Evolutionary conservation across 2,329 filamentous ascomycete genomes (phyloP).

Genomic region (Geosmithia morbida): DNA sequence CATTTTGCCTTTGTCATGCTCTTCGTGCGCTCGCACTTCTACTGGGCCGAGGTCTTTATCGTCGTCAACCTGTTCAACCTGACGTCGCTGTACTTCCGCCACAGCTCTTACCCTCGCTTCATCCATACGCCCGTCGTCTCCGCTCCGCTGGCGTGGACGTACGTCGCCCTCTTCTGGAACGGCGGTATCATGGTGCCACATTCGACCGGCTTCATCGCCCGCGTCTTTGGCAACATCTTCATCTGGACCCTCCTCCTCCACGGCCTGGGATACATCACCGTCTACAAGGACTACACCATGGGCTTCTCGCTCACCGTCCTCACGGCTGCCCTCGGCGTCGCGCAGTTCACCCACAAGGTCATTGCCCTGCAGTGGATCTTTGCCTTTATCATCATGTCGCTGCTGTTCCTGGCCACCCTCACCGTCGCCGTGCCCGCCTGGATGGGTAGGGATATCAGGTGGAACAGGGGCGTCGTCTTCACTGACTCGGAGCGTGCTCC

Average conservation of each 20-base stretch:
- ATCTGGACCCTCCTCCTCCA: slow-evolving; percentile 74
- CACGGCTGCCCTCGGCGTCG: slow-evolving; percentile 59
- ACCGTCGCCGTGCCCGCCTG: slow-evolving; percentile 37
- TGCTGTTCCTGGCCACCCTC: slow-evolving; percentile 15
- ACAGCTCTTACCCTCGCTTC: slow-evolving; percentile 54
- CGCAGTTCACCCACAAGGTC: slow-evolving; percentile 58
- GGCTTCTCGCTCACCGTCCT: slow-evolving; percentile 67
- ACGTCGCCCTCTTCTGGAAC: slow-evolving; percentile 79
- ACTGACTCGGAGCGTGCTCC: slow-evolving; percentile 46
- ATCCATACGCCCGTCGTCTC: slow-evolving; percentile 66
- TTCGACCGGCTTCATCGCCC: slow-evolving; percentile 49
- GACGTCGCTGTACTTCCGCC: slow-evolving; percentile 64
- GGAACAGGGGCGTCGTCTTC: slow-evolving; percentile 24
- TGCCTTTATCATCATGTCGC: slow-evolving; percentile 15
- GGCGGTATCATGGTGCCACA: slow-evolving; percentile 70
- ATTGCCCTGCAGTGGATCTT: slow-evolving; percentile 57
- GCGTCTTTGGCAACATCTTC: slow-evolving; percentile 74
- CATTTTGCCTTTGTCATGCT: slow-evolving; percentile 73
- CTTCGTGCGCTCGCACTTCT: slow-evolving; percentile 64
- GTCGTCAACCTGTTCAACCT: slow-evolving; percentile 76
- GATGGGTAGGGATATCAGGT: slow-evolving; percentile 40
- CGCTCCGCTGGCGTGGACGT: slow-evolving; percentile 70
- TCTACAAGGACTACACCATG: slow-evolving; percentile 65
- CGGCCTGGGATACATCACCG: slow-evolving; percentile 60
- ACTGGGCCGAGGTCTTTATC: slow-evolving; percentile 61